Evolutionary conservation across 192 early-diverging fungal genomes (phyloP).

Genomic region (Rhizophagus sp.): DNA sequence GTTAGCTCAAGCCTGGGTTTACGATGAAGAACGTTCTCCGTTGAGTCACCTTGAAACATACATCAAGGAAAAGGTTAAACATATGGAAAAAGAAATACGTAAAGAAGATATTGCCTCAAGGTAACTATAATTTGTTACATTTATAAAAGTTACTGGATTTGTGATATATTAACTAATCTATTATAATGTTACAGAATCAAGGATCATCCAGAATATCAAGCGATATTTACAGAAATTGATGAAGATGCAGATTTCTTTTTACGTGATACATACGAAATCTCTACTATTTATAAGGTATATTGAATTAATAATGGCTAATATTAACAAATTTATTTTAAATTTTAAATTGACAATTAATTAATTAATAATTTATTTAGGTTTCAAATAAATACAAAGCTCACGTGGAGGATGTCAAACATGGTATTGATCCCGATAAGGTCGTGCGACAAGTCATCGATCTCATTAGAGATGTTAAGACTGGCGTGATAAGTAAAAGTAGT

Average conservation of each 20-base stretch:
- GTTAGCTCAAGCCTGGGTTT: constrained; percentile 31
- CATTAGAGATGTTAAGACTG: constrained; percentile 30
- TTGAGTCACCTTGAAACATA: constrained; percentile 27
- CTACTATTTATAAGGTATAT: constrained; percentile 29
- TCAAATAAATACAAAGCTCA: constrained; percentile 31
- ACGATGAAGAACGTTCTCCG: constrained; percentile 17
- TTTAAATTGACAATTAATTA: no score
- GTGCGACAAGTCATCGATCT: constrained; percentile 30
- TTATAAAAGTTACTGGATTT: no score
- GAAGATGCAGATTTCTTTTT: constrained; percentile 32
- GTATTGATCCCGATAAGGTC: constrained; percentile 24
- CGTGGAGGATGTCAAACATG: constrained; percentile 26
- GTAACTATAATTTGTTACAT: background rate
- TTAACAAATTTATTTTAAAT: no score
- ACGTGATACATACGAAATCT: constrained; percentile 27
- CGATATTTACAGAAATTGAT: constrained; percentile 27
- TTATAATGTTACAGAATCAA: constrained; percentile 19
- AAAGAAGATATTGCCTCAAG: constrained; percentile 29
- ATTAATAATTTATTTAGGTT: background rate
- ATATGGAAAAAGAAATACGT: constrained; percentile 30
- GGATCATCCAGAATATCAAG: constrained; percentile 23
- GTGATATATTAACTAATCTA: background rate
- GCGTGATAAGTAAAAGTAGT: constrained; percentile 32
- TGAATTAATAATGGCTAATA: no score
- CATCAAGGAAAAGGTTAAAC: constrained; percentile 26